phyloP scores from a whole-genome alignment of 1,284 basidiomycete genomes.

The Ceratobasidium sp. region DNA sequence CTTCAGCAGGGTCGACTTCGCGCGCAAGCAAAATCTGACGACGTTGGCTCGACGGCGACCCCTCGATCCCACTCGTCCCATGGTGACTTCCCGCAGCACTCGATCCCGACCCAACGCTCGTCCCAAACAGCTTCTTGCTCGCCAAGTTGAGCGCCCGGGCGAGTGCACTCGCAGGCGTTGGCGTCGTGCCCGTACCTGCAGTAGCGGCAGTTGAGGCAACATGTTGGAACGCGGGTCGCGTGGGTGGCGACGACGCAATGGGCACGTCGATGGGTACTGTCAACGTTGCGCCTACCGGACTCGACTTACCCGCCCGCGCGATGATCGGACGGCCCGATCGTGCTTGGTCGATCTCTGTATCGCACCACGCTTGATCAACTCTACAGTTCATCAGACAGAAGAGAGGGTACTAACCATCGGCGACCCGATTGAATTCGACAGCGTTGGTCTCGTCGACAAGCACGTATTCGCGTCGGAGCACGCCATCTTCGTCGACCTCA shows the following conservation, averaged over 20 bases:
- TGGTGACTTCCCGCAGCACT: conserved; percentile 44
- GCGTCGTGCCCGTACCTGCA: conserved; percentile 17
- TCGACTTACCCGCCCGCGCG: conserved; percentile 46
- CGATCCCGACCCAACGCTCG: conserved; percentile 26
- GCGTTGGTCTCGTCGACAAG: conserved; percentile 78
- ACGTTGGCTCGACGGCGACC: conserved; percentile 49
- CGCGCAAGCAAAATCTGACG: conserved; percentile 44
- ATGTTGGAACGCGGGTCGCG: conserved; percentile 22
- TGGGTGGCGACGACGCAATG: conserved; percentile 35
- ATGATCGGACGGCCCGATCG: conserved; percentile 46
- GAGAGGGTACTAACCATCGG: conserved; percentile 67
- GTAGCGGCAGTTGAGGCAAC: conserved; percentile 8
- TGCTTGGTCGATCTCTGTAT: conserved; percentile 66
- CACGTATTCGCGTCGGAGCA: conserved; percentile 70
- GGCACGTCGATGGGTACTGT: conserved; percentile 49
- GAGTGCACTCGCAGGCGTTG: conserved; percentile 71
- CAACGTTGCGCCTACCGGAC: conserved; percentile 36
- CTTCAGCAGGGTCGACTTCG: conserved; percentile 79
- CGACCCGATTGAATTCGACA: conserved; percentile 79
- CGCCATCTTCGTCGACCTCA: conserved; percentile 39
- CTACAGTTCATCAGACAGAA: conserved; percentile 36
- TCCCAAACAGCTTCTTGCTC: conserved; percentile 89
- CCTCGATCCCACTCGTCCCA: conserved; percentile 24
- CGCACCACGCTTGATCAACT: conserved; percentile 18
- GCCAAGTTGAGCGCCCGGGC: conserved; percentile 89